These are phyloP conservation scores for Ogataea thermomethanolica DNA, from an alignment of 805 yeast species.

Conservation along the genomic window DNA sequence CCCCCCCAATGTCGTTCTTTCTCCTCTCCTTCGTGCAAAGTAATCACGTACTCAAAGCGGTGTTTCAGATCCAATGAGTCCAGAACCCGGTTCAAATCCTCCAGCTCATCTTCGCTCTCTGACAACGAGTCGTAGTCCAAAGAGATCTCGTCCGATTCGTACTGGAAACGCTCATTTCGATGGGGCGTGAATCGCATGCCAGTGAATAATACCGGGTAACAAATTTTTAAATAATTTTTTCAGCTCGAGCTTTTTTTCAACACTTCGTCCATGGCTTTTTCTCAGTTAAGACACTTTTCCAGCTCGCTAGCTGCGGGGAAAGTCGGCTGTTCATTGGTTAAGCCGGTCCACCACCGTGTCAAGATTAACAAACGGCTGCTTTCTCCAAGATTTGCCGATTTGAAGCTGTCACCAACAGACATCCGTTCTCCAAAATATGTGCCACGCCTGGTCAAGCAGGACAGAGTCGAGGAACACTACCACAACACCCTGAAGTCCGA, in stretches of 20 bases:
- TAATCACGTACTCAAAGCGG: constrained; percentile 8
- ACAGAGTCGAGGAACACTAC: constrained; percentile 76
- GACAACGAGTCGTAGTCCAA: constrained; percentile 28
- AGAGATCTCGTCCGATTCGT: constrained; percentile 21
- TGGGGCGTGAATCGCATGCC: constrained; percentile 32
- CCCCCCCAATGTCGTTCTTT: neutral
- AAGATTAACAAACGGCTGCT: constrained; percentile 69
- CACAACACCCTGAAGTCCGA: constrained; percentile 72
- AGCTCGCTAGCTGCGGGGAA: constrained; percentile 35
- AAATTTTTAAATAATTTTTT: constrained; percentile 4
- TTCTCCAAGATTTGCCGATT: constrained; percentile 69
- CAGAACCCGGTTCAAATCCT: constrained; percentile 5
- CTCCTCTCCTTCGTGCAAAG: constrained; percentile 1
- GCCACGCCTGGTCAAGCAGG: constrained; percentile 74
- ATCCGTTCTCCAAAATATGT: constrained; percentile 73
- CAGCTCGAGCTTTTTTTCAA: neutral
- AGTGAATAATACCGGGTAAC: constrained; percentile 4
- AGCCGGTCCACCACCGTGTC: constrained; percentile 90
- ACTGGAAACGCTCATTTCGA: constrained; percentile 20
- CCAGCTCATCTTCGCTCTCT: constrained; percentile 16
- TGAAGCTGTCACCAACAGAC: constrained; percentile 66
- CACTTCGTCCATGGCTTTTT: constrained; percentile 4
- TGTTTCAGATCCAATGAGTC: constrained; percentile 3
- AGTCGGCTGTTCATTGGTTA: constrained; percentile 67
- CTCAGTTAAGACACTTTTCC: constrained; percentile 24